Conservation (phyloP, 2,329 filamentous ascomycete genomes). For the Hypomyces rosellus region DNA sequence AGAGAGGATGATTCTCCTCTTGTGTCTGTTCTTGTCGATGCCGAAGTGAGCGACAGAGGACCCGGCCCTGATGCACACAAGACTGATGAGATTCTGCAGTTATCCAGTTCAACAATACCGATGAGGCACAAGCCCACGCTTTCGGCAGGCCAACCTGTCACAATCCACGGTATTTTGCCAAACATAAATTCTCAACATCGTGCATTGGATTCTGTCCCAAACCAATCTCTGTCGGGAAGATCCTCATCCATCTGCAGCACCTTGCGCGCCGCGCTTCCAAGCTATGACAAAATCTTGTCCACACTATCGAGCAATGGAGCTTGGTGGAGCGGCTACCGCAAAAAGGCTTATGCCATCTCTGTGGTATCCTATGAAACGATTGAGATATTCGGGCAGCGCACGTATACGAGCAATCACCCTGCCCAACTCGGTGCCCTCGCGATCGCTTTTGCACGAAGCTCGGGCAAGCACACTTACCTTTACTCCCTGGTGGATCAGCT, state of each 20-base stretch:
- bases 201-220: not conserved
- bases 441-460: slow-evolving; percentile 30
- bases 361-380: slow-evolving; percentile 24
- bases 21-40: slow-evolving; percentile 6
- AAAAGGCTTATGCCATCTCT: slow-evolving; percentile 33
- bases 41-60: not conserved
- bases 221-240: not conserved
- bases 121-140: not conserved
- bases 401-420: slow-evolving; percentile 30
- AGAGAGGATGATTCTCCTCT: slow-evolving; percentile 2
- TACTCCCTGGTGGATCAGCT: slow-evolving; percentile 33
- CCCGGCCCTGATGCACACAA: not conserved
- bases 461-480: slow-evolving; percentile 21
- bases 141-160: not conserved
- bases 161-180: not conserved
- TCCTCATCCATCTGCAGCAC: slow-evolving; percentile 9
- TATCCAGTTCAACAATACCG: not conserved
- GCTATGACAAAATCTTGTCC: slow-evolving; percentile 14
- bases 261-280: slow-evolving; percentile 15
- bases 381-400: slow-evolving; percentile 29
- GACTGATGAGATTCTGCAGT: not conserved
- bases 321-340: slow-evolving; percentile 37
- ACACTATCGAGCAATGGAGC: slow-evolving; percentile 22
- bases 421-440: slow-evolving; percentile 32
- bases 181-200: not conserved